Base-by-base conservation (phyloP, 2,329 filamentous ascomycete species). In the Sclerotinia minor region DNA sequence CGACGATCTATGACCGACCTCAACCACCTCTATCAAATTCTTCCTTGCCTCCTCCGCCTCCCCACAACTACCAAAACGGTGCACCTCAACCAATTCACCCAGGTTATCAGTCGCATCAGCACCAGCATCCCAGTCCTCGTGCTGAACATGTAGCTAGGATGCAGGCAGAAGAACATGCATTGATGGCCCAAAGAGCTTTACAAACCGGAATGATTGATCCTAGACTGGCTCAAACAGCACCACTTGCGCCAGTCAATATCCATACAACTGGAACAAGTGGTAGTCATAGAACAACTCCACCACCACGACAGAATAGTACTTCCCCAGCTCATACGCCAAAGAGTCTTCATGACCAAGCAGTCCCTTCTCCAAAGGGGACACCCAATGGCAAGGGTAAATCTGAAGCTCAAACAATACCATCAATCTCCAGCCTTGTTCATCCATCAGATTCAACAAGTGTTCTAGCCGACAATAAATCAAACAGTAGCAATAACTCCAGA, bases 61-160 rank as follows among this genome's bases (percentile, higher is more conserved):
- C 70, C 66, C 71, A 69, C 24, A 53, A 24, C 17, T 68, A 49
- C 60, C 70, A 64, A 65, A 68, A 67, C 69, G 69, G 54, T 69
- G 65, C 54, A 69, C n/a, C 64, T 38, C 70, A 70, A 54, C 65
- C 60, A 55, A 54, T 47, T 9, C 67, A 59, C 17, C 73, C 75
- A 50, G 55, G 60, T 45, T 77, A 78, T 70, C 74, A 76, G 68
- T 75, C 76, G 47, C 78, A 78, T 45, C 77, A 78, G 69, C 74
- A 76, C 67, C 74, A 76, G 47, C 78, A 78, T 41, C 77, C 77
- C 19, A 79, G 79, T 59, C 76, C 79, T 38, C 77, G 78, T 54
- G 74, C 78, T 19, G 75, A 78, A n/a, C 81, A 82, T 71, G 13
- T 55, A 32, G 76, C 78, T 17, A 74, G 79, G 38, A 72, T 74